Conservation (phyloP, 2,329 filamentous ascomycete genomes). For the Domatiomyces catenatus region DNA sequence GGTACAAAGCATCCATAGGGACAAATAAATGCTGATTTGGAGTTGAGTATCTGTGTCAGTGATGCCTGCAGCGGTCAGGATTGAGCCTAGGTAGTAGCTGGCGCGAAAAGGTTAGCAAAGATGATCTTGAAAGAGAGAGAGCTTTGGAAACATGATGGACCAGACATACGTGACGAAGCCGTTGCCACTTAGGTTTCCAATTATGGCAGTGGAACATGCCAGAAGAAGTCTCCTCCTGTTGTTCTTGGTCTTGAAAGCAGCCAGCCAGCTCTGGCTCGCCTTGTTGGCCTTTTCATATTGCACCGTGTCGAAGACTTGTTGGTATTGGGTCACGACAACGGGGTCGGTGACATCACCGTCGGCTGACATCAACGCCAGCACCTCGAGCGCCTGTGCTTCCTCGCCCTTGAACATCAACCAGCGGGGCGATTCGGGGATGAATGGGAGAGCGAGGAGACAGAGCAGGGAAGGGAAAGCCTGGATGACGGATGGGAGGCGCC, state of each 20-base stretch:
- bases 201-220: conserved; percentile 22
- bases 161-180: background rate
- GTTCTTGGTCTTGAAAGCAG: conserved; percentile 18
- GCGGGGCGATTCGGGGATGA: conserved; percentile 46
- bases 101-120: conserved; percentile 7
- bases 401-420: conserved; percentile 36
- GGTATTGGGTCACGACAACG: conserved; percentile 26
- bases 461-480: conserved; percentile 34
- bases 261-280: conserved; percentile 1
- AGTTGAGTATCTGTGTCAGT: conserved; percentile 30
- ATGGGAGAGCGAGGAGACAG: conserved; percentile 33
- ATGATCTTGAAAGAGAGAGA: too few species aligned
- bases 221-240: conserved; percentile 27
- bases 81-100: conserved; percentile 29
- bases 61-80: conserved; percentile 33
- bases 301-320: conserved; percentile 35
- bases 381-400: conserved; percentile 27
- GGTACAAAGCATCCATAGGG: conserved; percentile 33
- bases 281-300: conserved; percentile 29
- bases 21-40: conserved; percentile 36
- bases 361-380: conserved; percentile 31
- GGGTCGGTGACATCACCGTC: conserved; percentile 29
- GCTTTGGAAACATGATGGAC: too few species aligned
- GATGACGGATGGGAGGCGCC: conserved; percentile 38
- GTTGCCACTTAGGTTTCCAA: conserved; percentile 10